phyloP scores from a whole-genome alignment of 148 eudicot genomes.

The Gaultheria prostrata region DNA sequence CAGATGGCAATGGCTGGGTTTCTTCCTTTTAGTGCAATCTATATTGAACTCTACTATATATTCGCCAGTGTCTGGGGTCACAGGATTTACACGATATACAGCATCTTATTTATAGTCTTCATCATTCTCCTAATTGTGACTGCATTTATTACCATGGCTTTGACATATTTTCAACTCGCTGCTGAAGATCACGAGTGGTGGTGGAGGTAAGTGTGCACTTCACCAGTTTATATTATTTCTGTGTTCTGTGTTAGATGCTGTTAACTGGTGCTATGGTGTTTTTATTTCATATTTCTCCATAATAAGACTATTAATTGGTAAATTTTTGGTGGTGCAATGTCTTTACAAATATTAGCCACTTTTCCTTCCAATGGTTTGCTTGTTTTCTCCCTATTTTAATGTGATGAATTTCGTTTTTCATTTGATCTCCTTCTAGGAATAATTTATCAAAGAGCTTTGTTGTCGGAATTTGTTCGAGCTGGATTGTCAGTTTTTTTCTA shows the following conservation, averaged over 20 bases:
- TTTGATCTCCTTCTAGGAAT: neutral
- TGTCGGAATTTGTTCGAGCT: neutral
- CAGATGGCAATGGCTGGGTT: constrained; percentile 36
- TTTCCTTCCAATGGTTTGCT: neutral
- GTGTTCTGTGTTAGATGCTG: neutral
- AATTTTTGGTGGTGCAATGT: too few species aligned
- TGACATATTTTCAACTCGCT: constrained; percentile 24
- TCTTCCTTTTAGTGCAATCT: constrained; percentile 30
- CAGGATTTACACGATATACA: constrained; percentile 22
- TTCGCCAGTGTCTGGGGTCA: constrained; percentile 33
- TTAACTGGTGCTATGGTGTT: neutral
- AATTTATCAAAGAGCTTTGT: neutral
- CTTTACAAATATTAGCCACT: neutral
- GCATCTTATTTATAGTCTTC: constrained; percentile 31
- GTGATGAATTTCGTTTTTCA: neutral
- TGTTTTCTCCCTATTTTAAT: neutral
- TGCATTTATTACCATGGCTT: constrained; percentile 25
- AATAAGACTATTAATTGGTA: neutral
- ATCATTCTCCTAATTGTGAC: constrained; percentile 31
- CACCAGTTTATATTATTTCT: neutral
- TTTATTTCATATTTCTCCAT: neutral
- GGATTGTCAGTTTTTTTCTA: neutral
- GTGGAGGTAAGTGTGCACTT: constrained; percentile 25
- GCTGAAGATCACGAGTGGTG: constrained; percentile 35
- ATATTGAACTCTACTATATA: constrained; percentile 35